phyloP scores from a whole-genome alignment of 2,329 filamentous ascomycete species.

The Trichothecium sympodiale region DNA sequence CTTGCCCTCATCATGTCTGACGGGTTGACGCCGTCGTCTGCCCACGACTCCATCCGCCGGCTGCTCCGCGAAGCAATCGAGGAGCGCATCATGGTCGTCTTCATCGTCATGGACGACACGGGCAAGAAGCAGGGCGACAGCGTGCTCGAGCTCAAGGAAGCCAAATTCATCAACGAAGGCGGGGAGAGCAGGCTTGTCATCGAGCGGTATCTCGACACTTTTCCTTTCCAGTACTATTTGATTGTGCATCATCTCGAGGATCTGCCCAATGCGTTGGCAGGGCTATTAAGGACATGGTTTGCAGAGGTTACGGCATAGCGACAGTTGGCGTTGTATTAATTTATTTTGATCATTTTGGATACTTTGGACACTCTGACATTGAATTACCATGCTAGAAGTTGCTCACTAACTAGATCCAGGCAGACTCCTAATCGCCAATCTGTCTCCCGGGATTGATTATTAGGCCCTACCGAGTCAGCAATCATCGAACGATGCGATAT shows the following conservation, averaged over 20 bases:
- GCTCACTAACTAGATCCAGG: no score
- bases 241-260: constrained; percentile 89
- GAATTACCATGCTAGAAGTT: no score
- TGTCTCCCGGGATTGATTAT: no score
- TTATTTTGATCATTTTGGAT: neutral
- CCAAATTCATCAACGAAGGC: constrained; percentile 63
- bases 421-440: no score
- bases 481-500: no score
- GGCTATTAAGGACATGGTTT: constrained; percentile 92
- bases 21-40: constrained; percentile 71
- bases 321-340: neutral
- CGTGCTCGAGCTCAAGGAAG: constrained; percentile 82
- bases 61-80: constrained; percentile 82
- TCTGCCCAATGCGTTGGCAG: constrained; percentile 77
- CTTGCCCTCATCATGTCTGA: constrained; percentile 88
- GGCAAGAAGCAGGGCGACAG: constrained; percentile 40
- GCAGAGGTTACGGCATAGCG: constrained; percentile 44
- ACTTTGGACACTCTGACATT: no score
- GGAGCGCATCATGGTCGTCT: constrained; percentile 95
- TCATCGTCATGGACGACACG: constrained; percentile 80
- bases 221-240: constrained; percentile 94
- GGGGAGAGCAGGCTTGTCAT: constrained; percentile 62
- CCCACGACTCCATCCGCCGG: constrained; percentile 72
- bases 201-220: constrained; percentile 85
- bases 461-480: no score